Evolutionary conservation across 2,329 filamentous ascomycete species (phyloP).

Genomic region (Cladosporium sp.): DNA sequence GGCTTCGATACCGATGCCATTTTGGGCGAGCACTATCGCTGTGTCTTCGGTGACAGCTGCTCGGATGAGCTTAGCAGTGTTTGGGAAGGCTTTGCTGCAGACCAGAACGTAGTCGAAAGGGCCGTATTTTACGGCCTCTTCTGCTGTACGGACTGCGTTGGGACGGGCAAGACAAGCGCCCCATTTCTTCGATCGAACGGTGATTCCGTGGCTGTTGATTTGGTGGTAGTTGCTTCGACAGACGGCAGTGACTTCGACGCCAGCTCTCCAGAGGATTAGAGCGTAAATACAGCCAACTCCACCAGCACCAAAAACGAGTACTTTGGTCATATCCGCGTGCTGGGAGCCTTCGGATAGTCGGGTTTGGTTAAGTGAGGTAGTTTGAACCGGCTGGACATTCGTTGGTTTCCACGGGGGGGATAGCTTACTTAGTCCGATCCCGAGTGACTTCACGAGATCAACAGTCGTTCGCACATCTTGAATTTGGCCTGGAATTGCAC

Average conservation of each 20-base stretch:
- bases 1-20: slow-evolving; percentile 57
- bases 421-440: too few relatives aligned
- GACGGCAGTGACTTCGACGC: slow-evolving; percentile 35
- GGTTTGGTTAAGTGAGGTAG: too few relatives aligned
- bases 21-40: slow-evolving; percentile 56
- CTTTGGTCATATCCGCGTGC: slow-evolving; percentile 16
- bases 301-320: slow-evolving; percentile 39
- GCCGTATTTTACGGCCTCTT: slow-evolving; percentile 30
- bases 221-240: slow-evolving; percentile 41
- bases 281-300: slow-evolving; percentile 39
- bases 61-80: slow-evolving; percentile 33
- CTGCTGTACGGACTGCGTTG: slow-evolving; percentile 29
- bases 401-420: too few relatives aligned
- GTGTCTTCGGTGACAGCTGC: slow-evolving; percentile 41
- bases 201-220: slow-evolving; percentile 37
- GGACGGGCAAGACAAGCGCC: slow-evolving; percentile 33
- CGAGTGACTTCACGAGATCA: too few relatives aligned
- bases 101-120: slow-evolving; percentile 46
- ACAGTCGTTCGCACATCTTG: too few relatives aligned
- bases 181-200: slow-evolving; percentile 37
- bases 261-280: slow-evolving; percentile 36
- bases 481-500: too few relatives aligned
- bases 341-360: too few relatives aligned
- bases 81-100: slow-evolving; percentile 43
- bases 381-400: too few relatives aligned